A percentile compares a stretch with the other conserved stretches of the same genome.
Conservation (phyloP, 202 grass and related monocot genomes). For the Musa balbisiana region DNA sequence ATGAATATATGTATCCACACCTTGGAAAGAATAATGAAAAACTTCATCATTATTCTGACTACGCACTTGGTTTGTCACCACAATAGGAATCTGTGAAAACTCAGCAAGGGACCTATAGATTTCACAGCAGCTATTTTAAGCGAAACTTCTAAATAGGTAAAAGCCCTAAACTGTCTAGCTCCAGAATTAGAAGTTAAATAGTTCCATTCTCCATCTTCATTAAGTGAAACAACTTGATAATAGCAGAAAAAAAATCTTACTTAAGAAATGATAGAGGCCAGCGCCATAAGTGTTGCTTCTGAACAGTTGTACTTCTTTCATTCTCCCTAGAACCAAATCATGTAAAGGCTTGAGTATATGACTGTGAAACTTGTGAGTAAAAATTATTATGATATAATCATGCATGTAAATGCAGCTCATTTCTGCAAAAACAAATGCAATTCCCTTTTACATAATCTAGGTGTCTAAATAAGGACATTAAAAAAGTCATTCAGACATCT, state of each 20-base stretch:
- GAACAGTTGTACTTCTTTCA: conserved; percentile 37
- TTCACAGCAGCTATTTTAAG: not conserved
- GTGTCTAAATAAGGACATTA: not conserved
- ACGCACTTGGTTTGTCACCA: conserved; percentile 94
- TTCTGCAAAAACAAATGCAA: not conserved
- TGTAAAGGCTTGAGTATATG: not conserved
- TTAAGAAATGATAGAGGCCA: conserved; percentile 95
- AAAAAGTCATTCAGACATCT: not conserved
- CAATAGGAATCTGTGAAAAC: conserved; percentile 73
- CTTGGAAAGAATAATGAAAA: conserved; percentile 71
- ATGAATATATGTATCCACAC: conserved; percentile 30
- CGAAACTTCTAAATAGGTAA: not conserved
- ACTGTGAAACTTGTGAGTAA: not conserved
- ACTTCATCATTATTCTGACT: conserved; percentile 66
- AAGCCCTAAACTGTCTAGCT: not conserved
- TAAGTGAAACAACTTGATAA: conserved; percentile 1
- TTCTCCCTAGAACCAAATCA: conserved; percentile 47
- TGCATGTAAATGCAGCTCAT: not conserved
- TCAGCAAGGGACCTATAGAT: conserved; percentile 68
- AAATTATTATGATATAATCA: not conserved
- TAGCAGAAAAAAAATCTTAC: conserved; percentile 29
- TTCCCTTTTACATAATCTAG: not conserved
- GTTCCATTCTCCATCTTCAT: not conserved
- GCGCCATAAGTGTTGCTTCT: conserved; percentile 52
- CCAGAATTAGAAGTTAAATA: conserved; percentile 6